A percentile compares a stretch with the other conserved stretches of the same genome.
These are phyloP conservation scores for Fusarium protoensiforme DNA, from an alignment of 2,329 filamentous ascomycete genomes.

Conservation along the genomic window DNA sequence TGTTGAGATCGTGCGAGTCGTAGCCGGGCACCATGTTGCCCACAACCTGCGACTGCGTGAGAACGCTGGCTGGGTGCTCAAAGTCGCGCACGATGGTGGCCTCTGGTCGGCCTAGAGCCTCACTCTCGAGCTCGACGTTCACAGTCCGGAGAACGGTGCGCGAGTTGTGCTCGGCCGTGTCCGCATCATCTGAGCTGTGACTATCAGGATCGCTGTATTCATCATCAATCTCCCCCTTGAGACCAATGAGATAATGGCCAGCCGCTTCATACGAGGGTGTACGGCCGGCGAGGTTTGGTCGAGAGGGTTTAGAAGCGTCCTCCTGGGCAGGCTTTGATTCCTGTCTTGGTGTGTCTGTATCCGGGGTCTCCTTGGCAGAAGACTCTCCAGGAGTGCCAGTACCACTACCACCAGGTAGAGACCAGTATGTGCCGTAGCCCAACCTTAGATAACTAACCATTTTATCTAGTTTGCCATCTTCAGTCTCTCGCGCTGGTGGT, in stretches of 20 bases:
- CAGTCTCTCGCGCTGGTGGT: constrained; percentile 18
- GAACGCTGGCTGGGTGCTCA: constrained; percentile 47
- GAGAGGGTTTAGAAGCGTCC: constrained; percentile 15
- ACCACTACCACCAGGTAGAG: constrained; percentile 49
- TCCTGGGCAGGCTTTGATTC: constrained; percentile 21
- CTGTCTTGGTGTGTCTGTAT: constrained; percentile 10
- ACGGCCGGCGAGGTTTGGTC: constrained; percentile 16
- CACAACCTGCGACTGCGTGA: constrained; percentile 48
- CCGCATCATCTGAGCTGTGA: constrained; percentile 45
- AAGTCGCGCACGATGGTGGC: constrained; percentile 59
- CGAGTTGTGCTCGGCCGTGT: constrained; percentile 55
- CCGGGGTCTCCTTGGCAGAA: constrained; percentile 23
- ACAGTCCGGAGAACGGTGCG: constrained; percentile 74
- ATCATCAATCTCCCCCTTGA: constrained; percentile 72
- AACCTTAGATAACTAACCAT: constrained; percentile 74
- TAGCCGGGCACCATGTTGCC: constrained; percentile 48
- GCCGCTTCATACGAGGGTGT: constrained; percentile 44
- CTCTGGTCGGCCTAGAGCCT: constrained; percentile 53
- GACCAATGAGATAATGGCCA: constrained; percentile 73
- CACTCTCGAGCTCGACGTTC: constrained; percentile 70
- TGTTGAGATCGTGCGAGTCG: constrained; percentile 61
- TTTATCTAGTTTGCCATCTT: constrained; percentile 60
- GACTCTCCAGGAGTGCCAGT: constrained; percentile 39
- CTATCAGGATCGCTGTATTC: constrained; percentile 46
- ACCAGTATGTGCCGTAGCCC: constrained; percentile 76